Percentiles rank a stretch among this genome's conserved stretches.
Evolutionary conservation across 352 stramenopile species (phyloP).

Genomic region (Peronospora belbahrii): DNA sequence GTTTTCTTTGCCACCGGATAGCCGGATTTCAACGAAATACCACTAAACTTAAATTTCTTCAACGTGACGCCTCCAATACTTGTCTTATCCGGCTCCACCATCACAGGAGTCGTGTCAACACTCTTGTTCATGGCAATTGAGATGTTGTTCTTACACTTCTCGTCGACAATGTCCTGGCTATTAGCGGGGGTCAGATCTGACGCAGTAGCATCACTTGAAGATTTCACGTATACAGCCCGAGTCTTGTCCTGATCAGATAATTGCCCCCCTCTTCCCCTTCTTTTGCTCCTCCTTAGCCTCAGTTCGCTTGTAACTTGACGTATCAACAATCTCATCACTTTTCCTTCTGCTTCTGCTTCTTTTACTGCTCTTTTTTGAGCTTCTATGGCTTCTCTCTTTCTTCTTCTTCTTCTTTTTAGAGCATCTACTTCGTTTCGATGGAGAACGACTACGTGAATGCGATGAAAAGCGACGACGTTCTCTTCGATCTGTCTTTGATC

Average conservation of each 20-base stretch:
- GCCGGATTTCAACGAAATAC: constrained; percentile 54
- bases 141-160: no score
- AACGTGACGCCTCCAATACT: constrained; percentile 8
- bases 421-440: constrained; percentile 10
- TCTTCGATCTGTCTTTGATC: constrained; percentile 15
- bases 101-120: constrained; percentile 1
- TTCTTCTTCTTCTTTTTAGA: constrained; percentile 22
- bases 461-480: constrained; percentile 15
- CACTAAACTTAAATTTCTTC: constrained; percentile 63
- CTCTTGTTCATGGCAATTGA: no score
- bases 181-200: background rate
- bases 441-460: constrained; percentile 29
- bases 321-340: constrained; percentile 6
- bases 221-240: constrained; percentile 1
- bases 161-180: background rate
- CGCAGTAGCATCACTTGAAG: background rate
- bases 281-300: constrained; percentile 21
- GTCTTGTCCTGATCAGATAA: background rate
- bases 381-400: constrained; percentile 1
- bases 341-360: constrained; percentile 17
- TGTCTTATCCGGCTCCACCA: constrained; percentile 6
- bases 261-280: background rate
- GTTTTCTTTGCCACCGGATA: constrained; percentile 13
- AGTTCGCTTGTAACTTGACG: constrained; percentile 7
- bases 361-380: constrained; percentile 12